A percentile compares a stretch with the other conserved stretches of the same genome.
Evolutionary conservation across 2,329 filamentous ascomycete species (phyloP).

Genomic region (Cladosporium sp.): DNA sequence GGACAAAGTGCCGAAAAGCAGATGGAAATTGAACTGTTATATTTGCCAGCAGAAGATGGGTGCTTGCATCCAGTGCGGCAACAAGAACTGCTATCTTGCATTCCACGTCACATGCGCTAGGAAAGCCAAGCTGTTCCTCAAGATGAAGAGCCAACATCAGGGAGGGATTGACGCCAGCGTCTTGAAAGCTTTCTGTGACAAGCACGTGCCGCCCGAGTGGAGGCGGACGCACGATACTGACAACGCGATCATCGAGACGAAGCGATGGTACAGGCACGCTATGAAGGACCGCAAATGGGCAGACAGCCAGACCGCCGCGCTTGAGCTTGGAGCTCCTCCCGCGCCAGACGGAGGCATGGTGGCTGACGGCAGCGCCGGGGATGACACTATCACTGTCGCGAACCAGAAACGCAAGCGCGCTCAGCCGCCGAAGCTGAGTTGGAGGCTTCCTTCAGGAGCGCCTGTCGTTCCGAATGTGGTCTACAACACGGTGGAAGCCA

Average conservation of each 20-base stretch:
- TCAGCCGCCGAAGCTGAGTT: constrained; percentile 59
- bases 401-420: constrained; percentile 55
- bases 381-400: constrained; percentile 48
- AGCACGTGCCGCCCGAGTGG: constrained; percentile 87
- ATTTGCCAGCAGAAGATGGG: constrained; percentile 98
- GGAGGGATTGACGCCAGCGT: constrained; percentile 73
- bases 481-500: constrained; percentile 76
- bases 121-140: constrained; percentile 77
- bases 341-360: constrained; percentile 38
- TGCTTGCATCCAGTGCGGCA: constrained; percentile 95
- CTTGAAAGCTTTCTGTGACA: constrained; percentile 92
- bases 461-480: constrained; percentile 88
- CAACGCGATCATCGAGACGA: constrained; percentile 71
- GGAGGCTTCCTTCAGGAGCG: constrained; percentile 90
- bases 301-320: constrained; percentile 76
- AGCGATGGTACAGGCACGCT: constrained; percentile 79
- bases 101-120: constrained; percentile 97
- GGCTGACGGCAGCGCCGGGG: constrained; percentile 33
- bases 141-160: constrained; percentile 91
- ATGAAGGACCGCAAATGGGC: constrained; percentile 91
- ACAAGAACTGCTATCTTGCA: constrained; percentile 93
- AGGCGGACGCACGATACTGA: constrained; percentile 78
- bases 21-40: constrained; percentile 84
- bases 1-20: constrained; percentile 89
- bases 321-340: constrained; percentile 68